Evolutionary conservation across 257 asterid genomes (phyloP).

Genomic region (Solanum arcanum): DNA sequence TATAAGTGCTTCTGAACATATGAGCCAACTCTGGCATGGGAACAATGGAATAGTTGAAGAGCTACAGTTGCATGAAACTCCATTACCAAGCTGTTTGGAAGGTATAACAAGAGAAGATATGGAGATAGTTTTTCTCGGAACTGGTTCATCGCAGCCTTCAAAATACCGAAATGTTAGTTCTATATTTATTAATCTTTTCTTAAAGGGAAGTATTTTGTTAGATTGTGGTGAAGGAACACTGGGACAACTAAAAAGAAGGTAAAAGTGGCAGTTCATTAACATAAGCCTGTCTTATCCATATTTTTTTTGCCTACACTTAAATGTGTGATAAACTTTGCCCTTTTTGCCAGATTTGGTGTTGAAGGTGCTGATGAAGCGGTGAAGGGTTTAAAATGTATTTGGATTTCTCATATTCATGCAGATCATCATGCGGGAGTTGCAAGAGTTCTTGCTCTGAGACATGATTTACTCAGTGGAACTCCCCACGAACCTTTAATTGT

Average conservation of each 20-base stretch:
- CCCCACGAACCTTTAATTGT: constrained; percentile 64
- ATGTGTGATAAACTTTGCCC: background rate
- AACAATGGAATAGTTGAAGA: constrained; percentile 18
- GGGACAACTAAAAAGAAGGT: constrained; percentile 94
- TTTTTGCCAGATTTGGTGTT: constrained; percentile 46
- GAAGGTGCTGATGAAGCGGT: constrained; percentile 73
- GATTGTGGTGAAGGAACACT: constrained; percentile 96
- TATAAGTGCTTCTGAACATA: background rate
- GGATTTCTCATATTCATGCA: constrained; percentile 96
- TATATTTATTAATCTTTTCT: constrained; percentile 71
- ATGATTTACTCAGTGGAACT: constrained; percentile 40
- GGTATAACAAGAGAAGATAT: constrained; percentile 55
- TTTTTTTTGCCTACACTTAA: background rate
- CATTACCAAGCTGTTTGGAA: constrained; percentile 63
- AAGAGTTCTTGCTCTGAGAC: constrained; percentile 72
- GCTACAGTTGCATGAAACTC: constrained; percentile 42
- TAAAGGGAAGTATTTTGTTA: constrained; percentile 61
- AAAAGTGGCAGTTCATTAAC: background rate
- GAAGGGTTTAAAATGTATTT: constrained; percentile 55
- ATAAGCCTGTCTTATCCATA: background rate
- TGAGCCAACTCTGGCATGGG: constrained; percentile 34
- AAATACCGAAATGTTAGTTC: constrained; percentile 90
- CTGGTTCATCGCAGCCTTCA: constrained; percentile 96
- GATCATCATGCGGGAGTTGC: constrained; percentile 93
- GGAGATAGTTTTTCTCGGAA: constrained; percentile 90